Base-by-base conservation (phyloP, 352 stramenopile species). In the Phytophthora colocasiae region DNA sequence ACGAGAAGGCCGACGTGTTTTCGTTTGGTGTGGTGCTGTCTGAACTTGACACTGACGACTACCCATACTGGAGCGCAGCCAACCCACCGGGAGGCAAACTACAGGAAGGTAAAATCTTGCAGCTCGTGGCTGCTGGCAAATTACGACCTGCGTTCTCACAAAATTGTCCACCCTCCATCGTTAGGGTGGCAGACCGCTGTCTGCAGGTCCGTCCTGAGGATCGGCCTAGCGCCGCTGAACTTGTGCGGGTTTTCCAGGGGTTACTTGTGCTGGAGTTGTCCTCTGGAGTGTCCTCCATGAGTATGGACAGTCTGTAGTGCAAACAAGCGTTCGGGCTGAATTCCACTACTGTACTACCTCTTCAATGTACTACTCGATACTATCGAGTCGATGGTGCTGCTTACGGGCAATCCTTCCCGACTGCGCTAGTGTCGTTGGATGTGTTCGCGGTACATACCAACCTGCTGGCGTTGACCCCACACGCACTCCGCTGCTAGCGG, bases 1-100 rank as follows among this genome's bases (percentile, higher is more conserved):
- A 80, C 43, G 71, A 83, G 39, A 69, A 68, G 38, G 75, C 75
- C 11, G 71, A 80, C 34, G 63, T 76, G 14, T 80, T 68, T 36
- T 83, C 71, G 14, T 78, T 78, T 45, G 71, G 71, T 10, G 65
- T 82, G 15, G 71, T 85, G 58, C 61, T 85, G 24, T 78, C 71
- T 2, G 77, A 85, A 47, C 62, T 83, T 36, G 77, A 85, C 45
- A 82, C 73, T 24, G 47, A 70, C 41, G 73, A 75, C 47, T 79
- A 58, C 45, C 73, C 67, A 40, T 82, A 78, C 52, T 77, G 66
- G 66, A 77, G 77, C 24, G 58, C 60, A 0, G n/a, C 57, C 39
- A 55, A 73, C 34, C 53, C 48, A 3, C 44, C 57, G 2, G 44
- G 53, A 4, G 27, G 68, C 19, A 75, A 65, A 40, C 38, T 77